Conservation (phyloP, 2,329 filamentous ascomycete genomes). For the Penicillium olsonii region DNA sequence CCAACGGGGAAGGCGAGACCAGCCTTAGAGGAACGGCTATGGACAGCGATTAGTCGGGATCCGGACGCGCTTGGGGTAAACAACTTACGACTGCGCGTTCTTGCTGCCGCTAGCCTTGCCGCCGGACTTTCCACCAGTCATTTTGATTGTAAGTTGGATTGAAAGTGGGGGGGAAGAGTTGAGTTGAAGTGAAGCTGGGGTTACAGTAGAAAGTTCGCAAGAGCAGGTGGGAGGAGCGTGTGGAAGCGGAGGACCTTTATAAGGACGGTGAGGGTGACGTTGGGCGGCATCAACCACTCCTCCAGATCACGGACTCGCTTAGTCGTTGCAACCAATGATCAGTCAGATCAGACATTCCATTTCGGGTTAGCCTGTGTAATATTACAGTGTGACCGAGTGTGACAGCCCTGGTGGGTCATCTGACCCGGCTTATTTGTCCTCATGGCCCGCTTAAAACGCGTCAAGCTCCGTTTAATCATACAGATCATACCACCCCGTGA, state of each 20-base stretch:
- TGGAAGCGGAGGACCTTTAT: slow-evolving; percentile 44
- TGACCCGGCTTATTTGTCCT: slow-evolving; percentile 21
- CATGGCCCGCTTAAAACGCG: slow-evolving; percentile 21
- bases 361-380: slow-evolving; percentile 33
- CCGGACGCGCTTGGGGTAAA: slow-evolving; percentile 15
- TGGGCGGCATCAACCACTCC: slow-evolving; percentile 37
- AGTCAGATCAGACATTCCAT: slow-evolving; percentile 34
- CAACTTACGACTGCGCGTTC: slow-evolving; percentile 96
- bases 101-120: slow-evolving; percentile 99
- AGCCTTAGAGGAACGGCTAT: slow-evolving; percentile 96
- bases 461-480: slow-evolving; percentile 42
- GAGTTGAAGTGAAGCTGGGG: slow-evolving; percentile 14
- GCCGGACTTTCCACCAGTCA: slow-evolving; percentile 99
- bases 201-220: slow-evolving; percentile 27
- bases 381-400: slow-evolving; percentile 14
- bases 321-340: slow-evolving; percentile 44
- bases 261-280: slow-evolving; percentile 47
- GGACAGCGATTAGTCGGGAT: slow-evolving; percentile 30
- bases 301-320: slow-evolving; percentile 52
- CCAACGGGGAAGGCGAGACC: slow-evolving; percentile 98
- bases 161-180: slow-evolving; percentile 1
- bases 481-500: slow-evolving; percentile 45
- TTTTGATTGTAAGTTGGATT: slow-evolving; percentile 65
- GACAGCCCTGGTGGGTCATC: slow-evolving; percentile 16
- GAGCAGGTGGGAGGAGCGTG: slow-evolving; percentile 33